phyloP scores from a whole-genome alignment of 805 yeast genomes.

The Allodekkera sacchari region DNA sequence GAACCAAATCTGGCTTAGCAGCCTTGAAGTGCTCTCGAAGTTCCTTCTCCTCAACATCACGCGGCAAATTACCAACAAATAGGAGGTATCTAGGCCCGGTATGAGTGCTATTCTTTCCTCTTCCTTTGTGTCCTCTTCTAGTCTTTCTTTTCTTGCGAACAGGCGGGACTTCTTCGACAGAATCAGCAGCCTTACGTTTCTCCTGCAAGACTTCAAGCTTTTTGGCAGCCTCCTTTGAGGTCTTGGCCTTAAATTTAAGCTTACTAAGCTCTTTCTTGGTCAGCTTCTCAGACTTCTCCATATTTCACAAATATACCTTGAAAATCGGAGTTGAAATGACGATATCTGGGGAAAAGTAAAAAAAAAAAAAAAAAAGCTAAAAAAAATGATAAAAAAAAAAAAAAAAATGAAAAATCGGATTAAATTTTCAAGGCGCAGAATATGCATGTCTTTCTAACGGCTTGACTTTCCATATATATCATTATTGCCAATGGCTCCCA shows the following conservation, averaged over 20 bases:
- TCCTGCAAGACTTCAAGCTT: conserved; percentile 23
- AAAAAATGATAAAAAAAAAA: no score
- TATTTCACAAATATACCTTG: no score
- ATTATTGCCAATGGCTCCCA: no score
- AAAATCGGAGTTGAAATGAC: no score
- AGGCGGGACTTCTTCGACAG: conserved; percentile 24
- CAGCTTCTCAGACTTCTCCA: conserved; percentile 30
- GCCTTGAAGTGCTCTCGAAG: conserved; percentile 65
- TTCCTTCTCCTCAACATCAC: conserved; percentile 53
- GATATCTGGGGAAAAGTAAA: conserved; percentile 3
- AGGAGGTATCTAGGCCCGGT: conserved; percentile 65
- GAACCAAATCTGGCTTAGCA: conserved; percentile 62
- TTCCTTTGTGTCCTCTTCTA: conserved; percentile 70
- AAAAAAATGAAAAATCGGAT: no score
- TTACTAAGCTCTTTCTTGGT: conserved; percentile 65
- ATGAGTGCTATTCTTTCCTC: conserved; percentile 28
- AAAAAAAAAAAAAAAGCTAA: no score
- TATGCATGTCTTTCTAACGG: no score
- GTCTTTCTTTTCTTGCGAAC: conserved; percentile 63
- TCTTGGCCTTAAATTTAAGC: conserved; percentile 39
- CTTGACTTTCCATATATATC: no score
- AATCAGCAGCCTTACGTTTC: conserved; percentile 13
- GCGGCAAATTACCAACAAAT: conserved; percentile 89
- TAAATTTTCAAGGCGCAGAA: no score
- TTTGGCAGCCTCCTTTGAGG: conserved; percentile 28